These are phyloP conservation scores for Blastomyces silverae DNA, from an alignment of 2,329 filamentous ascomycete species.

Conservation along the genomic window DNA sequence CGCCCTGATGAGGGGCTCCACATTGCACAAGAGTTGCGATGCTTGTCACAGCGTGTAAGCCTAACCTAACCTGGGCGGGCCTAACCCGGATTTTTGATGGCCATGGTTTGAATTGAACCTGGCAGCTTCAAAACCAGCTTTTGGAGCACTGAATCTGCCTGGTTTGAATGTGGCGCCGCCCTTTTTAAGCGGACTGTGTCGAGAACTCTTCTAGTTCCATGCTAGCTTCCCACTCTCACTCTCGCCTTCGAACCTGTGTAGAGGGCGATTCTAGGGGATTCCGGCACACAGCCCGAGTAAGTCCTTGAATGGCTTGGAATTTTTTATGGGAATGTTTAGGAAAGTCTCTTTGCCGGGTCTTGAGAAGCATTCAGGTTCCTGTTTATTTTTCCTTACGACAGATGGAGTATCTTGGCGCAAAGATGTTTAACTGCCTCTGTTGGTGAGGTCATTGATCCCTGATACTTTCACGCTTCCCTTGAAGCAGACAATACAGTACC, in stretches of 20 bases:
- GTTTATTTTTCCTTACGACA: too few species aligned
- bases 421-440: not conserved
- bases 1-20: not conserved
- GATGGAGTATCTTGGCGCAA: too few species aligned
- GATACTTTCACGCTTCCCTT: not conserved
- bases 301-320: not conserved
- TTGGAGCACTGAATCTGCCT: not conserved
- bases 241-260: not conserved
- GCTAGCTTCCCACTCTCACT: not conserved
- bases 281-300: not conserved
- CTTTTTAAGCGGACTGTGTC: not conserved
- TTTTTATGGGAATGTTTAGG: not conserved
- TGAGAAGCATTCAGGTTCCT: too few species aligned
- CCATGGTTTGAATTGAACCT: not conserved
- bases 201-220: not conserved
- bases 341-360: not conserved
- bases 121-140: too few species aligned
- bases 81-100: not conserved
- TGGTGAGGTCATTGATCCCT: not conserved
- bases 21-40: not conserved
- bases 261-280: too few species aligned
- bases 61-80: not conserved
- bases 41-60: not conserved
- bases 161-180: not conserved
- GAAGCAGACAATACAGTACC: too few species aligned